Percentiles rank a stretch among this genome's conserved stretches.
These are phyloP conservation scores for Lyophyllum shimeji DNA, from an alignment of 768 basidiomycete species.

Conservation along the genomic window DNA sequence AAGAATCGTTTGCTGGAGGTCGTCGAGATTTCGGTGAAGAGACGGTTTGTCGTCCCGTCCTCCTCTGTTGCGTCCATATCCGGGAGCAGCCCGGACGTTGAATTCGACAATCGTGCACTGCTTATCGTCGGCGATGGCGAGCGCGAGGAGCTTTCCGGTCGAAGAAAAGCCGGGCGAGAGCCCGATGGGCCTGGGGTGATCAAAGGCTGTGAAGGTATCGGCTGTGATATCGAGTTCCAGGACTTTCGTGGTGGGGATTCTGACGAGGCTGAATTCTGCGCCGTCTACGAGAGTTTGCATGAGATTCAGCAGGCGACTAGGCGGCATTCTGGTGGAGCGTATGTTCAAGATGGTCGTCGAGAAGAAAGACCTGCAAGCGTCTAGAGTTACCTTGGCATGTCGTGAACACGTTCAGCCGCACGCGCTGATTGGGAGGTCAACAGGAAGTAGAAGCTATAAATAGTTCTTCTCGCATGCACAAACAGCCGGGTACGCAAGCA, in stretches of 20 bases:
- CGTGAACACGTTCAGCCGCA: neutral
- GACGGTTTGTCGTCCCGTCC: constrained; percentile 17
- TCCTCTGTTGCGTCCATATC: constrained; percentile 14
- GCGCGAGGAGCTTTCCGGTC: constrained; percentile 39
- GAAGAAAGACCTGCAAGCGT: neutral
- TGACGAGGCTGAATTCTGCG: constrained; percentile 20
- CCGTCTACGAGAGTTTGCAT: constrained; percentile 34
- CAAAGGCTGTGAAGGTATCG: constrained; percentile 28
- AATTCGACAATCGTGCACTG: constrained; percentile 38
- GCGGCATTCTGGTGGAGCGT: constrained; percentile 9
- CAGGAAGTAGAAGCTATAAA: neutral
- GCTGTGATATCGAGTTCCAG: constrained; percentile 24
- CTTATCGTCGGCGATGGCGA: constrained; percentile 43
- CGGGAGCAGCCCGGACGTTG: constrained; percentile 12
- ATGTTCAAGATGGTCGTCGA: neutral
- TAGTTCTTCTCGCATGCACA: neutral
- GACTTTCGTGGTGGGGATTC: constrained; percentile 23
- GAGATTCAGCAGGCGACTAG: constrained; percentile 13
- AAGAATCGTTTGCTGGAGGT: constrained; percentile 36
- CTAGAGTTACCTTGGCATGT: neutral
- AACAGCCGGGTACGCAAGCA: neutral
- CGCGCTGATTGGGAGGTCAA: neutral
- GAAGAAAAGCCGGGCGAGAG: constrained; percentile 50
- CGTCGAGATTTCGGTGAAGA: constrained; percentile 15
- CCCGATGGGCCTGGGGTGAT: constrained; percentile 42